Evolutionary conservation across 495 filamentous ascomycete species (phyloP), one percentile per base, ranked within the genome.

Genomic region (Penicillium soppii): DNA sequence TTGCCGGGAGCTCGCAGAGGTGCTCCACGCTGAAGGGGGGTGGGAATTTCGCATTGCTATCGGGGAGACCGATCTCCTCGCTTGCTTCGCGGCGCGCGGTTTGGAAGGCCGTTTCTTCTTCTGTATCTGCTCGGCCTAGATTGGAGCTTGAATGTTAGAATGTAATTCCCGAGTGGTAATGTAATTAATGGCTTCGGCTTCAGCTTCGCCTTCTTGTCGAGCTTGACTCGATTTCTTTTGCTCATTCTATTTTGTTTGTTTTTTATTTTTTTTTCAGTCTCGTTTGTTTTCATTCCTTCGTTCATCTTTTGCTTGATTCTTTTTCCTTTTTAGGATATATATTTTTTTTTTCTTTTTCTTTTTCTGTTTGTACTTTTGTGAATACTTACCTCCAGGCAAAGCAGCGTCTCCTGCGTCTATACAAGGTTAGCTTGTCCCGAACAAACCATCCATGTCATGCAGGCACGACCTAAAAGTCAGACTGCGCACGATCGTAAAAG

Each of bases 1-100:
- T 87, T 36, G 83, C 79, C 27, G 91, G 91, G 4, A 96, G 76
- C 67, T 90, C 83, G 69, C 88, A 90, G 45, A 97, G 81, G 53
- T 91, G 88, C 67, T 95, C 90, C 57, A 95, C 84, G 42, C 74
- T 62, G 70, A 94, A 95, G 4, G 87, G 87, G 0, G 67, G 55
- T 0, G 87, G 88, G 10, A 94, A 72, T 47, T 78, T 74, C 35
- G 70, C 58, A 58, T 82, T 73, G 56, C 83, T 79, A 43, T 81
- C 75, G 7, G 91, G 87, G 0, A 96, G 82, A 1, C 91, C 91
- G 63, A 96, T 95, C 69, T 96, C 91, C 61, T 96, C 91, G 61
- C 76, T 84, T 10, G 91, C 91, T 78, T 96, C 91, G 62, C 91
- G 82, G 16, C 91, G 84, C 19, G 91, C 89, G 39, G 90, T 94